Conservation (phyloP, 805 yeast species). For the Myxozyma melibiosi region DNA sequence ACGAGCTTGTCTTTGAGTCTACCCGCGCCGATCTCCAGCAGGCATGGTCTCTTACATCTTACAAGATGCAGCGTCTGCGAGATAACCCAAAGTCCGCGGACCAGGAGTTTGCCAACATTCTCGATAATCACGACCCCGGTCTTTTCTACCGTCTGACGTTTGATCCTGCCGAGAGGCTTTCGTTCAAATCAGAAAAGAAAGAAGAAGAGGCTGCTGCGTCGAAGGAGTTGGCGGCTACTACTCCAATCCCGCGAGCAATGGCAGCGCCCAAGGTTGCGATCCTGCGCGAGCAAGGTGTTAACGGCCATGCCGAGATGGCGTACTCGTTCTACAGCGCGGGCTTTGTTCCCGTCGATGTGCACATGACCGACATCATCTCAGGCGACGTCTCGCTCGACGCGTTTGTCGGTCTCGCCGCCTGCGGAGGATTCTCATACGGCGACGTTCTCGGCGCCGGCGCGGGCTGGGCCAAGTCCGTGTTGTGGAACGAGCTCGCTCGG, state of each 20-base stretch:
- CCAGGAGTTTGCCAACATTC: constrained; percentile 75
- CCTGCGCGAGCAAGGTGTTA: constrained; percentile 97
- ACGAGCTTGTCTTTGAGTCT: constrained; percentile 20
- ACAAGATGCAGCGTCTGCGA: constrained; percentile 84
- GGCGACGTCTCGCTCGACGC: constrained; percentile 73
- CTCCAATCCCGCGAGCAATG: constrained; percentile 1
- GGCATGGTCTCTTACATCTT: constrained; percentile 85
- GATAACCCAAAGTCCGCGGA: constrained; percentile 91
- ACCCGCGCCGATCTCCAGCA: constrained; percentile 53
- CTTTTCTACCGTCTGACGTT: constrained; percentile 76
- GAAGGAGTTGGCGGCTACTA: not conserved
- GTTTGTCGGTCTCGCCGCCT: constrained; percentile 93
- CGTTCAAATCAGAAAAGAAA: not conserved
- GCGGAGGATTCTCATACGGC: constrained; percentile 99
- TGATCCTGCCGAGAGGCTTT: constrained; percentile 40
- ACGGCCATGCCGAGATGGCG: constrained; percentile 98
- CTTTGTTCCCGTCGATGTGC: constrained; percentile 90
- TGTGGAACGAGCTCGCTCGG: constrained; percentile 78
- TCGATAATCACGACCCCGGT: constrained; percentile 89
- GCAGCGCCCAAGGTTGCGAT: constrained; percentile 87
- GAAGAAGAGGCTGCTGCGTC: constrained; percentile 4
- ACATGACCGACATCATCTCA: constrained; percentile 86
- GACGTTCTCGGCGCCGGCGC: constrained; percentile 98
- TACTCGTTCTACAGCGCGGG: constrained; percentile 96
- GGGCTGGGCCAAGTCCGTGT: constrained; percentile 97